Percentiles rank a stretch among this genome's conserved stretches.
These are phyloP conservation scores for Phytophthora citrophthora DNA, from an alignment of 352 stramenopile genomes.

Conservation along the genomic window DNA sequence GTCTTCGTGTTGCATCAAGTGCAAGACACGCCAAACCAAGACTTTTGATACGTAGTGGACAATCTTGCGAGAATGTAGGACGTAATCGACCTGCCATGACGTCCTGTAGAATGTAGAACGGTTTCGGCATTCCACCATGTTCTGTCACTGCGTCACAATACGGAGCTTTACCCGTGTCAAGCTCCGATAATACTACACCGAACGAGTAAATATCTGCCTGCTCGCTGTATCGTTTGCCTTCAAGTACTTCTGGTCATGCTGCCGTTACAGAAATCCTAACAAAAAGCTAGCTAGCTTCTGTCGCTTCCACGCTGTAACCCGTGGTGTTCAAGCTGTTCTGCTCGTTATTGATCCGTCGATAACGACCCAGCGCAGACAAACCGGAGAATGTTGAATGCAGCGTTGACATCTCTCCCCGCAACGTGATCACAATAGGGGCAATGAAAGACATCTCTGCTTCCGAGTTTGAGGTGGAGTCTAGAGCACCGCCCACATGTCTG, in stretches of 20 bases:
- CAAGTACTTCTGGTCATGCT: slow-evolving; percentile 72
- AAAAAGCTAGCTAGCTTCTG: too few species aligned
- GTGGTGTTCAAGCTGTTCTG: too few species aligned
- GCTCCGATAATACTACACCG: slow-evolving; percentile 41
- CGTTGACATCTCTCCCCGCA: too few species aligned
- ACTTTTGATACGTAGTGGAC: slow-evolving; percentile 37
- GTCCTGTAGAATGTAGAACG: slow-evolving; percentile 48
- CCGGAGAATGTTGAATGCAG: too few species aligned
- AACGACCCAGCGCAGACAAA: too few species aligned
- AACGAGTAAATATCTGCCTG: slow-evolving; percentile 49
- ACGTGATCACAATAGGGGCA: too few species aligned
- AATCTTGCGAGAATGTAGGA: slow-evolving; percentile 47
- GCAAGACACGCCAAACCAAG: slow-evolving; percentile 35
- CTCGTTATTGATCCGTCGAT: too few species aligned
- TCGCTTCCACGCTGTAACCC: too few species aligned
- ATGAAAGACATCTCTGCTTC: too few species aligned
- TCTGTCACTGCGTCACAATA: slow-evolving; percentile 32
- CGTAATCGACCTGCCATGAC: slow-evolving; percentile 47
- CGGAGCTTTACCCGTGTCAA: slow-evolving; percentile 40
- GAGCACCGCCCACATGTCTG: too few species aligned
- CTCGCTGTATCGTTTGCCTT: slow-evolving; percentile 40
- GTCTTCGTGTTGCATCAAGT: slow-evolving; percentile 32
- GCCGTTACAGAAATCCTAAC: too few species aligned
- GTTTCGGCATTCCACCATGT: slow-evolving; percentile 17
- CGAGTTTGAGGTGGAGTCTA: too few species aligned